Conservation (phyloP, 1,284 basidiomycete genomes). For the Pseudozyma tsukubaensis region DNA sequence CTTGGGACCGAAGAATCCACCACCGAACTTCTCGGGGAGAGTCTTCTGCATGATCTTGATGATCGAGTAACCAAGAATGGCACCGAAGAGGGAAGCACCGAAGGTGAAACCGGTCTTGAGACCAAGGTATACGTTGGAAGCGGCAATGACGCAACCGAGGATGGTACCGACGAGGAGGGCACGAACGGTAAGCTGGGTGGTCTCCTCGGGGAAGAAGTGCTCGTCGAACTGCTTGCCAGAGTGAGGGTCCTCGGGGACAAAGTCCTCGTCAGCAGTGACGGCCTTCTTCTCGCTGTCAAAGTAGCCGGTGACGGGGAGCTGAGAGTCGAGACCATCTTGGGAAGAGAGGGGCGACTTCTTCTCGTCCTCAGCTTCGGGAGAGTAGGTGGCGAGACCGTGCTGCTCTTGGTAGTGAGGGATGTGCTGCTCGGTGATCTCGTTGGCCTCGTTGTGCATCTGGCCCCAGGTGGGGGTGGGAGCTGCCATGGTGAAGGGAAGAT, state of each 20-base stretch:
- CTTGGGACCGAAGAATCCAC: slow-evolving; percentile 77
- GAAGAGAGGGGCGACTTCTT: slow-evolving; percentile 49
- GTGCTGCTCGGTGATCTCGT: slow-evolving; percentile 48
- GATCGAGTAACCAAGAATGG: slow-evolving; percentile 77
- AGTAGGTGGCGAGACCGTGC: slow-evolving; percentile 28
- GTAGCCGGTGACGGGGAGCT: slow-evolving; percentile 40
- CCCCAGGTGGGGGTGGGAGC: slow-evolving; percentile 45
- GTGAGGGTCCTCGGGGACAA: slow-evolving; percentile 36
- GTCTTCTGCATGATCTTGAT: slow-evolving; percentile 75
- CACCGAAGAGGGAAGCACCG: slow-evolving; percentile 76
- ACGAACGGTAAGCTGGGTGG: slow-evolving; percentile 66
- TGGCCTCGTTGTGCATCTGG: slow-evolving; percentile 49
- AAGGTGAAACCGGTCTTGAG: slow-evolving; percentile 77
- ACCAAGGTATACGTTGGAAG: slow-evolving; percentile 78
- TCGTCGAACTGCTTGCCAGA: slow-evolving; percentile 49
- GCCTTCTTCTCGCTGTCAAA: slow-evolving; percentile 49
- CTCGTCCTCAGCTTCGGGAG: slow-evolving; percentile 35
- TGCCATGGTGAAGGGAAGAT: slow-evolving; percentile 24
- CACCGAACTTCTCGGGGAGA: slow-evolving; percentile 72
- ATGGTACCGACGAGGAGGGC: slow-evolving; percentile 75
- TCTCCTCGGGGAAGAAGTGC: slow-evolving; percentile 51
- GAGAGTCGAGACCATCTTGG: slow-evolving; percentile 27
- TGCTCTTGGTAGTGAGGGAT: slow-evolving; percentile 36
- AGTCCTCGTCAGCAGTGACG: slow-evolving; percentile 39
- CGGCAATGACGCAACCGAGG: slow-evolving; percentile 76